Base-by-base conservation (phyloP, 306 rosid species). In the Leucaena leucocephala region DNA sequence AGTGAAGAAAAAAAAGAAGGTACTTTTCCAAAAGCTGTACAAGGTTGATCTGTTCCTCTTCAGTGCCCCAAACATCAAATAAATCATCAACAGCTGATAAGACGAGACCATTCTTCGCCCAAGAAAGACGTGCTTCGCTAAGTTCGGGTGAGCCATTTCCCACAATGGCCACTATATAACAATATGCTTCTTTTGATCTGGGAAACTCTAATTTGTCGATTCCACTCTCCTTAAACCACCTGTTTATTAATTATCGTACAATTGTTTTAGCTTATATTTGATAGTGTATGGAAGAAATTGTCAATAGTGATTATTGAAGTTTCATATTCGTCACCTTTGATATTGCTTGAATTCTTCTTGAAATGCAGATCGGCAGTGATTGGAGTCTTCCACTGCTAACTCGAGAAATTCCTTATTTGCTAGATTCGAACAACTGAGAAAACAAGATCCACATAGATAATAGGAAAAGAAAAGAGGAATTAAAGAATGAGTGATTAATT, bases 41-140 rank as follows among this genome's bases (percentile, higher is more conserved):
- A 52, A 52, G 58, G 9, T 52, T 52, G 3, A 5, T 52, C 58
- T 52, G 19, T 16, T 52, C 58, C 58, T 52, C 58, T 15, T 52
- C 9, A 17, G 9, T 1, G 7, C 58, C 58, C 58, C 22, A 52
- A 52, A 52, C 58, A 52, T 52, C 58, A 77, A 78, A 87, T 80
- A 90, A 86, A 78, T 90, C 89, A 82, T 87, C 90, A 38, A 85
- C 80, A 71, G 82, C 86, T 17, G 86, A 76, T n/a, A 82, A 52
- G 11, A 87, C 85, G 45, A 87, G 80, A 10, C 85, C 86, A 46
- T n/a, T 39, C 33, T 90, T 87, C 36, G 94, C 87, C 90, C 87
- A 87, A 27, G 94, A 82, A 61, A 87, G 61, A 69, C 94, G 91
- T 1, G 90, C 91, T 35, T 87, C 85, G 13, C 77, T 19, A 73